A percentile compares a stretch with the other conserved stretches of the same genome.
Conservation (phyloP, 164 flowering plant species). For the Nymphaea thermarum region DNA sequence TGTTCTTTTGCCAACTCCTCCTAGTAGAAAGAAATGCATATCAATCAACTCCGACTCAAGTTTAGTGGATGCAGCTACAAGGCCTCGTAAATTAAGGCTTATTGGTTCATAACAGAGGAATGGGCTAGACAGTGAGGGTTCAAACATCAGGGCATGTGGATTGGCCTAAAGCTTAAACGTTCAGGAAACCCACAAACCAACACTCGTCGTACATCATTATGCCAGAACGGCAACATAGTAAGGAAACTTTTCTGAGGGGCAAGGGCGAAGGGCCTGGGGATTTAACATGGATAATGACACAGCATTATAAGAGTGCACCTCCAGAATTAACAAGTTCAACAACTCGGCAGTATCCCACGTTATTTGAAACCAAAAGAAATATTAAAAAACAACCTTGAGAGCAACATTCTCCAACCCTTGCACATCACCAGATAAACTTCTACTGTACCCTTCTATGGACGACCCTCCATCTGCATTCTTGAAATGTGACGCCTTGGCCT, state of each 20-base stretch:
- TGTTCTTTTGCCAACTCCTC: constrained; percentile 73
- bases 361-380: too few relatives aligned
- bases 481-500: constrained; percentile 20
- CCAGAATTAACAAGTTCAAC: too few relatives aligned
- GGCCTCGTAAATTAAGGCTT: background rate
- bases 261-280: too few relatives aligned
- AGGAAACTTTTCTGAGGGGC: too few relatives aligned
- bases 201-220: too few relatives aligned
- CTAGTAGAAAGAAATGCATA: constrained; percentile 15
- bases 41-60: background rate
- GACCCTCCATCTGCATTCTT: constrained; percentile 13
- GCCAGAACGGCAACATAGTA: too few relatives aligned
- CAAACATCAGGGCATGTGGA: background rate
- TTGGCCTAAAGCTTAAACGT: background rate
- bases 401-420: constrained; percentile 10
- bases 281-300: too few relatives aligned
- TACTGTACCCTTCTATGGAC: constrained; percentile 12
- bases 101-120: background rate
- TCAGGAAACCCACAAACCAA: too few relatives aligned
- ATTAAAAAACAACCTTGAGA: constrained; percentile 38
- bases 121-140: background rate
- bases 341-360: too few relatives aligned
- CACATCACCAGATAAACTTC: background rate
- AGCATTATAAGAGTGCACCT: too few relatives aligned
- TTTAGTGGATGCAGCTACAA: background rate